Percentiles rank a stretch among this genome's conserved stretches.
Evolutionary conservation across 2,329 filamentous ascomycete species (phyloP).

Genomic region (Penicillium italicum): DNA sequence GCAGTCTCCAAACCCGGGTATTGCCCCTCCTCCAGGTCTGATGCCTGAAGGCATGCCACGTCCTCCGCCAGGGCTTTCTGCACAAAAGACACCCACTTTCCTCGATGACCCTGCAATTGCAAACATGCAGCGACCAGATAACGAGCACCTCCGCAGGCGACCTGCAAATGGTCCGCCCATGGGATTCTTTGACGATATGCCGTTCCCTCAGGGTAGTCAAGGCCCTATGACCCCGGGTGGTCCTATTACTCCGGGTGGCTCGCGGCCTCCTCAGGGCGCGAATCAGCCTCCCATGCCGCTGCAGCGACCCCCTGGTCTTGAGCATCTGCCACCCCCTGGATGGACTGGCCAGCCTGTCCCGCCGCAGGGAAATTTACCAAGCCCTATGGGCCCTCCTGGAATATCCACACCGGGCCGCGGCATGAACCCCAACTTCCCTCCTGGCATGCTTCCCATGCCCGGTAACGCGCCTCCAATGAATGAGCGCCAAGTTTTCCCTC

Average conservation of each 20-base stretch:
- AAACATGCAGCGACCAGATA: constrained; percentile 40
- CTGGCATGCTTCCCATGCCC: constrained; percentile 42
- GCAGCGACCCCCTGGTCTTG: constrained; percentile 45
- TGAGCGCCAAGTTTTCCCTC: constrained; percentile 39
- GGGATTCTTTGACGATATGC: constrained; percentile 42
- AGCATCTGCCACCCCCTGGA: constrained; percentile 41
- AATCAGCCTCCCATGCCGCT: constrained; percentile 38
- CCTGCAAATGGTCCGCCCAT: constrained; percentile 38
- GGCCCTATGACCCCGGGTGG: constrained; percentile 35
- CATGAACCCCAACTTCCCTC: constrained; percentile 38
- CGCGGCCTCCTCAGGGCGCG: constrained; percentile 32
- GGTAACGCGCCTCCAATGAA: constrained; percentile 30
- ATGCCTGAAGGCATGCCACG: constrained; percentile 37
- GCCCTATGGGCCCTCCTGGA: constrained; percentile 38
- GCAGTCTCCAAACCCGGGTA: constrained; percentile 28
- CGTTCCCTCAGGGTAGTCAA: constrained; percentile 35
- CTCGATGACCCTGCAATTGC: constrained; percentile 46
- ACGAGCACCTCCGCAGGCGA: constrained; percentile 37
- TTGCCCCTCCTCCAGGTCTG: constrained; percentile 34
- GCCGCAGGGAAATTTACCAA: constrained; percentile 34
- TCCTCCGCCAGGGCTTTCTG: constrained; percentile 34
- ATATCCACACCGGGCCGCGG: constrained; percentile 38
- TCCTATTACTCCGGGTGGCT: constrained; percentile 36
- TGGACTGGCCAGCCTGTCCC: constrained; percentile 38
- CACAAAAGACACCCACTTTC: constrained; percentile 37